Conservation (phyloP, 225 moss, liverwort and hornwort genomes). For the Bryum argenteum region DNA sequence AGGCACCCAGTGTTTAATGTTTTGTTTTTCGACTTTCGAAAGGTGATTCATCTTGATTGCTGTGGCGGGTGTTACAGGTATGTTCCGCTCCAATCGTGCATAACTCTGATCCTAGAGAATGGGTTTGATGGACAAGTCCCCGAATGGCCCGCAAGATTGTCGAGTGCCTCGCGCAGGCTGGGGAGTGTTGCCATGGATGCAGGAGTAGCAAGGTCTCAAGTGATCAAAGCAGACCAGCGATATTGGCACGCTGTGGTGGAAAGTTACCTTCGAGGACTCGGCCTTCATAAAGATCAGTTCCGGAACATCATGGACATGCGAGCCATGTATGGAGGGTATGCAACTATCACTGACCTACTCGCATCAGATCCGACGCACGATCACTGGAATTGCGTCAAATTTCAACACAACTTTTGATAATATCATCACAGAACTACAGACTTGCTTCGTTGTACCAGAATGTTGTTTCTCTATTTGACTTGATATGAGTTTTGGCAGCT, state of each 20-base stretch:
- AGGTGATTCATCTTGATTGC: neutral
- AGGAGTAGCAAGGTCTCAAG: constrained; percentile 44
- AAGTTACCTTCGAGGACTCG: constrained; percentile 73
- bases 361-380: too few relatives aligned
- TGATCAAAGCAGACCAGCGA: constrained; percentile 64
- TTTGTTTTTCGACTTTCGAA: too few relatives aligned
- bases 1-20: neutral
- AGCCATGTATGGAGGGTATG: constrained; percentile 71
- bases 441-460: neutral
- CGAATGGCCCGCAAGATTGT: constrained; percentile 69
- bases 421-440: neutral
- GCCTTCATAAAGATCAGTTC: constrained; percentile 62
- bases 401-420: too few relatives aligned
- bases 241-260: constrained; percentile 68
- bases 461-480: neutral
- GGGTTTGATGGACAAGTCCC: constrained; percentile 28
- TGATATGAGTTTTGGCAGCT: constrained; percentile 40
- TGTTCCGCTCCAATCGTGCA: constrained; percentile 50
- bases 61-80: constrained; percentile 49
- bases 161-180: constrained; percentile 50
- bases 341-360: neutral
- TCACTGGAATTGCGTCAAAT: too few relatives aligned
- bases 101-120: constrained; percentile 48
- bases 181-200: constrained; percentile 46
- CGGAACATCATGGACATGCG: constrained; percentile 89